These are phyloP conservation scores for Pythium aristosporum DNA, from an alignment of 352 stramenopile genomes.

Conservation along the genomic window DNA sequence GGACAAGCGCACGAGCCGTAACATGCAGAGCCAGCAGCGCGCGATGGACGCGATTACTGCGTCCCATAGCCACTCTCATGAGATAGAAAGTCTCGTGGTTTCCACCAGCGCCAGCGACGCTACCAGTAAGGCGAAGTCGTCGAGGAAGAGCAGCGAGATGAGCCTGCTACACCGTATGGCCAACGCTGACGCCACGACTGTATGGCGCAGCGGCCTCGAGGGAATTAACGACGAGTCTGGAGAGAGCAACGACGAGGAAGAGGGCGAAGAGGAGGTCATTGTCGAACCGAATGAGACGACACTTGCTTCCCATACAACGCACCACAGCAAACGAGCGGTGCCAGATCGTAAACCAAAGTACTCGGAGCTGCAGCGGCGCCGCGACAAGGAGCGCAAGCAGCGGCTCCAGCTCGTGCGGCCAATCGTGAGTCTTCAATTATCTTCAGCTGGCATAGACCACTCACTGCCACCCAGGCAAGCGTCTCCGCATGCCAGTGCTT, in stretches of 20 bases:
- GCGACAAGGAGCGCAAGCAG: conserved; percentile 53
- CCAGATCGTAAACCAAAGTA: conserved; percentile 69
- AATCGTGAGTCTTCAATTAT: conserved; percentile 1
- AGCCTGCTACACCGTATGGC: conserved; percentile 58
- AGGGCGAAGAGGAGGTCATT: background rate
- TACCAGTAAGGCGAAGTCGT: conserved; percentile 11
- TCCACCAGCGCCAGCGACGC: background rate
- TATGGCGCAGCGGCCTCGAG: conserved; percentile 55
- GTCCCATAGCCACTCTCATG: conserved; percentile 15
- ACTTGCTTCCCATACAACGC: background rate
- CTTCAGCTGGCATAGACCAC: background rate
- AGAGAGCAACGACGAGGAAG: conserved; percentile 8
- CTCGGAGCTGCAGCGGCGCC: conserved; percentile 54
- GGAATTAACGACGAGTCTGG: conserved; percentile 44
- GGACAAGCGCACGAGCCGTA: conserved; percentile 55
- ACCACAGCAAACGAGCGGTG: conserved; percentile 26
- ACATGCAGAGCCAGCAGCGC: conserved; percentile 41
- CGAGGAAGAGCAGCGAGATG: conserved; percentile 55
- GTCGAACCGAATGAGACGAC: background rate
- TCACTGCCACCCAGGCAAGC: conserved; percentile 14
- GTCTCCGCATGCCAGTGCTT: conserved; percentile 10
- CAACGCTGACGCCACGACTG: conserved; percentile 39
- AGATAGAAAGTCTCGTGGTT: background rate
- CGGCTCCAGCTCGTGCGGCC: conserved; percentile 33
- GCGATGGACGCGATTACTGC: conserved; percentile 47